A percentile compares a stretch with the other conserved stretches of the same genome.
phyloP scores from a whole-genome alignment of 2,329 filamentous ascomycete genomes.

The Botrytis sinoallii region DNA sequence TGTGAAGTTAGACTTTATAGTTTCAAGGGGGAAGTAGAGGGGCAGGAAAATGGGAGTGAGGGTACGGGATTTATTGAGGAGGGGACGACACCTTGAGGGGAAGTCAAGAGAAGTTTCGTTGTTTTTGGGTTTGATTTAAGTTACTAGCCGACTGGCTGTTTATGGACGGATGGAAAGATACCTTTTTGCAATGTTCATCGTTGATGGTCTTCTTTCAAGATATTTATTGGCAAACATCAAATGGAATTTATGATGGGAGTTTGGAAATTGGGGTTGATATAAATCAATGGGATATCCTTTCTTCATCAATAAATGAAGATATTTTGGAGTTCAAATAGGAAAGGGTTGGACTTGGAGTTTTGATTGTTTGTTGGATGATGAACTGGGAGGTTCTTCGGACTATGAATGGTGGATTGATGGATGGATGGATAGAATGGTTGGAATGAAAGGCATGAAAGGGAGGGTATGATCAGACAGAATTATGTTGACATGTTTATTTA shows the following conservation, averaged over 20 bases:
- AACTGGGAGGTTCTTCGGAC: background rate
- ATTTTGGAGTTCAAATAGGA: background rate
- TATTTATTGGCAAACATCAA: background rate
- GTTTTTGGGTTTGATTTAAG: background rate
- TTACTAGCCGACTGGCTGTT: background rate
- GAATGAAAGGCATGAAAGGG: no score
- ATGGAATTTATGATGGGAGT: background rate
- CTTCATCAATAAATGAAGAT: background rate
- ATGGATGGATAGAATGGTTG: background rate
- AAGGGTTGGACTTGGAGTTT: background rate
- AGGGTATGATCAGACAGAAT: no score
- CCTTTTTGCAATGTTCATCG: background rate
- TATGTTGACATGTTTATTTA: no score
- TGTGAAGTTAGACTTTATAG: conserved; percentile 84
- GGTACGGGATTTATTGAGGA: background rate
- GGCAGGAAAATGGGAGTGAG: background rate
- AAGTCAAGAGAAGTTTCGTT: background rate
- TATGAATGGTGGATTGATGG: background rate
- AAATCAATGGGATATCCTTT: background rate
- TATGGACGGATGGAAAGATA: conserved; percentile 12
- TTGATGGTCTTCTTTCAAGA: background rate
- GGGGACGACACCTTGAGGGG: background rate
- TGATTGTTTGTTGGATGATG: background rate
- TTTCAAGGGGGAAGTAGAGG: conserved; percentile 46
- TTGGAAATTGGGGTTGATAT: background rate